A percentile compares a stretch with the other conserved stretches of the same genome.
phyloP scores from a whole-genome alignment of 2,329 filamentous ascomycete genomes.

The Calonectria pseudoreteaudii region DNA sequence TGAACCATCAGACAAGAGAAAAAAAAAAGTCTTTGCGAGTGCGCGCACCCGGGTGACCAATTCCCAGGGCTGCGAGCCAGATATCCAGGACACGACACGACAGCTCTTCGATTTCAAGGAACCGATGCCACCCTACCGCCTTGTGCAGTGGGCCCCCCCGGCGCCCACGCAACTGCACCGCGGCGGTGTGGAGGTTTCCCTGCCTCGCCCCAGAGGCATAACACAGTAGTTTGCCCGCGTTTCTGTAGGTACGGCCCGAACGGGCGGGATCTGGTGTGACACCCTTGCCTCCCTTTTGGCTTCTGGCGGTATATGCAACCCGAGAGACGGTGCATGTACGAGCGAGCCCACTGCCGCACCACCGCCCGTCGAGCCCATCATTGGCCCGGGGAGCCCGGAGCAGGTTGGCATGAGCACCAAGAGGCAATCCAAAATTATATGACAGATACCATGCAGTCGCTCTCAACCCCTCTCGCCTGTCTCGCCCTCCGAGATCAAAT shows the following conservation, averaged over 20 bases:
- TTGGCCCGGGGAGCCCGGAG: conserved; percentile 26
- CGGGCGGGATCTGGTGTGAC: conserved; percentile 43
- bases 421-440: conserved; percentile 15
- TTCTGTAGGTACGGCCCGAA: conserved; percentile 43
- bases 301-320: conserved; percentile 29
- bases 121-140: not conserved
- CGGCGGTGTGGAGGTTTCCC: conserved; percentile 18
- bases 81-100: not conserved
- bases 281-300: conserved; percentile 21
- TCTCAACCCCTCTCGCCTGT: not conserved
- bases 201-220: conserved; percentile 6
- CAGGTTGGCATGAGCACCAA: not conserved
- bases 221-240: conserved; percentile 16
- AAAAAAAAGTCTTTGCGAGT: not conserved
- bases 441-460: conserved; percentile 8
- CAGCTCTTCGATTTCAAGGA: not conserved
- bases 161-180: not conserved
- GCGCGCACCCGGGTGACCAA: not conserved
- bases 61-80: not conserved
- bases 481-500: not conserved
- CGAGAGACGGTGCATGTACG: not conserved
- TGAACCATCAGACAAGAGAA: not conserved
- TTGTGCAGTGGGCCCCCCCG: not conserved
- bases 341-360: conserved; percentile 1
- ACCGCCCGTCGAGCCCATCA: not conserved